Conservation (phyloP, 2,329 filamentous ascomycete genomes). For the Hypocrella siamensis region DNA sequence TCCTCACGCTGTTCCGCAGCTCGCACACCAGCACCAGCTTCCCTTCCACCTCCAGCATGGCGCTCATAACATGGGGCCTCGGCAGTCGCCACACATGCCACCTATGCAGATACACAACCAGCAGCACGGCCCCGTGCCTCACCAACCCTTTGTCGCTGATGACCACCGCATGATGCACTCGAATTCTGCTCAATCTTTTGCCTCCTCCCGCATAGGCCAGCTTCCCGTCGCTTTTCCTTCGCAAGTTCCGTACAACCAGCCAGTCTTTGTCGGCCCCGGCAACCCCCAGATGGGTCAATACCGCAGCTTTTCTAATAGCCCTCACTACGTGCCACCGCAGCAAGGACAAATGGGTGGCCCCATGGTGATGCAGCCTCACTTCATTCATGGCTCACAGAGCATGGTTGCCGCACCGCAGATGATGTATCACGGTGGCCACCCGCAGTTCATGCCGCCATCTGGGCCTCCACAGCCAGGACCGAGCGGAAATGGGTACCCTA, state of each 20-base stretch:
- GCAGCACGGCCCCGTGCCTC: constrained; percentile 52
- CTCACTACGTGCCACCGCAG: constrained; percentile 57
- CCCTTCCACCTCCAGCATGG: constrained; percentile 70
- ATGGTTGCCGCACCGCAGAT: constrained; percentile 59
- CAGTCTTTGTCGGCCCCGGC: constrained; percentile 54
- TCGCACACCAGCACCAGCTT: constrained; percentile 71
- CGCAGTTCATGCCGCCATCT: constrained; percentile 47
- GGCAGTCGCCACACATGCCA: constrained; percentile 59
- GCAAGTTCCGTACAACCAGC: constrained; percentile 57
- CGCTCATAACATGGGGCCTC: constrained; percentile 48
- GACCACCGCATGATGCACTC: constrained; percentile 82
- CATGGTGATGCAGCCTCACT: constrained; percentile 75
- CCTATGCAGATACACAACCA: constrained; percentile 64
- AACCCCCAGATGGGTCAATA: constrained; percentile 56
- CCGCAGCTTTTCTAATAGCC: constrained; percentile 54
- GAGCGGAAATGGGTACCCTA: constrained; percentile 68
- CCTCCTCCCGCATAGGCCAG: constrained; percentile 64
- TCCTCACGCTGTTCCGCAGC: constrained; percentile 52
- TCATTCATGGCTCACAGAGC: constrained; percentile 56
- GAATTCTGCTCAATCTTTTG: constrained; percentile 69
- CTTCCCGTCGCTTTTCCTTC: constrained; percentile 55
- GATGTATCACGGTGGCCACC: constrained; percentile 60
- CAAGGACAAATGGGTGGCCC: constrained; percentile 55
- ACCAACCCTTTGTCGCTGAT: constrained; percentile 56
- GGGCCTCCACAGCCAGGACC: constrained; percentile 43